phyloP scores from a whole-genome alignment of 495 filamentous ascomycete genomes.

The Neurospora terricola region DNA sequence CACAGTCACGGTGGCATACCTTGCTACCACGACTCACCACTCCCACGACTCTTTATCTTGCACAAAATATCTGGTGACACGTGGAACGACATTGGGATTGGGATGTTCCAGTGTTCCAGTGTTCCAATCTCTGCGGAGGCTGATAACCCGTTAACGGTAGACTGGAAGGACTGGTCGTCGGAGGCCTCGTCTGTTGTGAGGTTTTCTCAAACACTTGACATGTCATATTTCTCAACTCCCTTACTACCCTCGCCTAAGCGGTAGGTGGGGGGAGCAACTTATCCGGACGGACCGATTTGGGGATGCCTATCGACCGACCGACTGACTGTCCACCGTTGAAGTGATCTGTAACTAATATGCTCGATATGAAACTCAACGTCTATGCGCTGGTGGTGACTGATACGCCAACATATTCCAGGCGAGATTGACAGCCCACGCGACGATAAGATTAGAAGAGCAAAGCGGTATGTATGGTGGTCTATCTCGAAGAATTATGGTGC shows the following conservation, averaged over 20 bases:
- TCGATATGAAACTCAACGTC: not conserved
- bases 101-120: too few species aligned
- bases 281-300: not conserved
- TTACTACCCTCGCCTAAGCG: not conserved
- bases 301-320: not conserved
- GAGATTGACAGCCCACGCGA: not conserved
- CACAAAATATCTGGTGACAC: not conserved
- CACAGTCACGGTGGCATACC: not conserved
- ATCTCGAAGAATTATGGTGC: not conserved
- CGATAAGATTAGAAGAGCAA: not conserved
- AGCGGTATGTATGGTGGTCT: not conserved
- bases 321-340: not conserved
- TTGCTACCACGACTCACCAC: not conserved
- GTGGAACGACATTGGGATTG: not conserved
- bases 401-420: not conserved
- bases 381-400: not conserved
- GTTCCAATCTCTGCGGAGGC: not conserved
- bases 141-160: not conserved
- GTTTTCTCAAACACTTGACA: not conserved
- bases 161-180: not conserved
- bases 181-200: not conserved
- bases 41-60: not conserved
- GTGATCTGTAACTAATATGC: not conserved
- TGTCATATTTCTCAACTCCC: not conserved
- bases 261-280: not conserved